Base-by-base conservation (phyloP, 1,284 basidiomycete genomes). In the Sanguinoderma infundibulare region DNA sequence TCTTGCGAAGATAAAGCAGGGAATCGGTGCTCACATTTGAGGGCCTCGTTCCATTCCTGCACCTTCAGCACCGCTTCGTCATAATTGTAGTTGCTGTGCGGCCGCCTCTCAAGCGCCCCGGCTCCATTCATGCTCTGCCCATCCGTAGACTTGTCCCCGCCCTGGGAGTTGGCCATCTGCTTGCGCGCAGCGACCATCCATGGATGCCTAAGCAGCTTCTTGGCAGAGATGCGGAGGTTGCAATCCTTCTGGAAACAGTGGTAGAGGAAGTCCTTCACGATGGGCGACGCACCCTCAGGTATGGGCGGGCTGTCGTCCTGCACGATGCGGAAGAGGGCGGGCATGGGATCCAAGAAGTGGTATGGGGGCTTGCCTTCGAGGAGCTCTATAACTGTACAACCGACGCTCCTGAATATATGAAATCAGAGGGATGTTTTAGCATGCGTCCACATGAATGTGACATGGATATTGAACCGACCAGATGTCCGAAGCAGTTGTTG, bases 211-310 rank as follows among this genome's bases (percentile, higher is more conserved):
- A 98, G 81, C 8, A 99, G 83, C 77, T 98, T 98, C 77, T 93
- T 94, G 2, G 97, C 97, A 0, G 93, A 92, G 67, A 98, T 91
- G 24, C 97, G 90, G 44, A 99, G 81, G 74, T 98, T 98, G 66
- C 89, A 89, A 73, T 98, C 97, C 76, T 98, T 98, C 79, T 98
- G 97, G 77, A 99, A 99, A 74, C 97, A 98, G 68, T 98, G 96
- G 66, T 95, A 91, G 9, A 99, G 81, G 71, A 98, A 99, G 76
- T 98, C 96, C 72, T 97, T 95, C 67, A 98, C 96, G 62, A 97
- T 91, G 55, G 94, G 88, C 12, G 94, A 96, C 1, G 94, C 94
- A 44, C 95, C 94, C 64, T 98, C 96, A 0, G 97, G 97, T 68
- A 99, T 91, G 7, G 95, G 95, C 44, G 97, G 97, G 70, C 89